Base-by-base conservation (phyloP, 106 monocot genomes). In the Chionographis japonica region DNA sequence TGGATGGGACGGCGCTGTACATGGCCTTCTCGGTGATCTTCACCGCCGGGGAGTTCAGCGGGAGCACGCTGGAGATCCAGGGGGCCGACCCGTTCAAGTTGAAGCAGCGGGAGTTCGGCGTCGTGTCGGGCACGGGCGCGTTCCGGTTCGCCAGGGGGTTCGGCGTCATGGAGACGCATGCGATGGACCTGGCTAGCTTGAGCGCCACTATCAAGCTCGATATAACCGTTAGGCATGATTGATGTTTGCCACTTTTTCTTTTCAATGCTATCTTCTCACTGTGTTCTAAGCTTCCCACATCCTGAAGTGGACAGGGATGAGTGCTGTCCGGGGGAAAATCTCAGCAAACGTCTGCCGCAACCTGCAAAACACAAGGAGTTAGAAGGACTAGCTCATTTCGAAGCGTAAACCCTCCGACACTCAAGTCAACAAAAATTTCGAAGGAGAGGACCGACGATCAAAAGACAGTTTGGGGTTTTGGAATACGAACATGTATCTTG, bases 1-100 rank as follows among this genome's bases (percentile, higher is more conserved):
- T 54, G 54, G 54, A 54, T 15, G 54, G 54, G 13, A 13, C 54
- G 54, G 9, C 15, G 12, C n/a, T 54, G 9, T 54, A 54, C 54
- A 54, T 54, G 54, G 54, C 9, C 8, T 46, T 46, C 46, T 46
- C 46, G 46, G 46, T 46, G 8, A 10, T 46, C 8, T 46, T 46
- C 54, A 54, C 54, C 13, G 0, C 12, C 54, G 54, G 54, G 54
- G 10, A 15, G 54, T 54, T 13, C 54, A 54, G 12, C 4, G 54
- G 54, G n/a, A 54, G 54, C 54, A 54, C 54, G 15, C n/a, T 54
- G 54, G 54, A 54, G 54, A 54, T 54, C 54, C 54, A 54, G n/a
- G 54, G 54, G 12, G 12, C 54, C 4, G 54, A 54, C 12, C 54
- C 54, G 15, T 54, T 54, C 54, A 54, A 54, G 54, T 12, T 54